phyloP scores from a whole-genome alignment of 139 green algal genomes.

The Chlamydomonas urium region DNA sequence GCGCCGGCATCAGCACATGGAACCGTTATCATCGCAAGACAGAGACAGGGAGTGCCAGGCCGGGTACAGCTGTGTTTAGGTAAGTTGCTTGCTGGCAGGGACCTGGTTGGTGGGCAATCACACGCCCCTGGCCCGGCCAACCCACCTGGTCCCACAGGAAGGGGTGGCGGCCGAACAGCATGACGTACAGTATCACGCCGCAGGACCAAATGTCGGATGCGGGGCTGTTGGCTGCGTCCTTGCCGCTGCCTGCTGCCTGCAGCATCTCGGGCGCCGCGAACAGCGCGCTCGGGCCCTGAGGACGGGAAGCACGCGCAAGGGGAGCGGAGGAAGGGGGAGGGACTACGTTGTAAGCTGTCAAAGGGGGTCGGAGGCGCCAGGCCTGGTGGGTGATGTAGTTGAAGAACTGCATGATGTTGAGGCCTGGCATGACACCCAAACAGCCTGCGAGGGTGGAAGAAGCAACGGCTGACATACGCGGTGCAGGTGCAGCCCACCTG shows the following conservation, averaged over 20 bases:
- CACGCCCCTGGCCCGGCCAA: too few species aligned
- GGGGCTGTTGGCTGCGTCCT: slow-evolving; percentile 32
- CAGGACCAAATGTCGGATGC: slow-evolving; percentile 58
- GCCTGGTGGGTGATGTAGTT: too few species aligned
- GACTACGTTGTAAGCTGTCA: too few species aligned
- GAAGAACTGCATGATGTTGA: too few species aligned
- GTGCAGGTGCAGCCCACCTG: too few species aligned
- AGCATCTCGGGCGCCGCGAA: slow-evolving; percentile 63
- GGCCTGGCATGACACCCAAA: too few species aligned
- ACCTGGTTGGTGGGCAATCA: not conserved
- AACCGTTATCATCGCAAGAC: not conserved
- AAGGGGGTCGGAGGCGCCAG: too few species aligned
- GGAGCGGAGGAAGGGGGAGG: too few species aligned
- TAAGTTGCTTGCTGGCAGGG: not conserved
- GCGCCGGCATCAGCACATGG: not conserved
- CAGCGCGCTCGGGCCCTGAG: slow-evolving; percentile 45
- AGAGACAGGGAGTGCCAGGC: slow-evolving; percentile 25
- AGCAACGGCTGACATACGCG: too few species aligned
- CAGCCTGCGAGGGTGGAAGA: too few species aligned
- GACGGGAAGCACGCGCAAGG: too few species aligned
- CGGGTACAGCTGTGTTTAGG: slow-evolving; percentile 34
- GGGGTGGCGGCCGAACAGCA: slow-evolving; percentile 57
- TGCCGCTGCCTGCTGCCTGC: slow-evolving; percentile 30
- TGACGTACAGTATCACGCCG: slow-evolving; percentile 62
- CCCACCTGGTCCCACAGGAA: slow-evolving; percentile 21